Evolutionary conservation across 495 filamentous ascomycete species (phyloP).

Genomic region (Podospora pseudocomata): DNA sequence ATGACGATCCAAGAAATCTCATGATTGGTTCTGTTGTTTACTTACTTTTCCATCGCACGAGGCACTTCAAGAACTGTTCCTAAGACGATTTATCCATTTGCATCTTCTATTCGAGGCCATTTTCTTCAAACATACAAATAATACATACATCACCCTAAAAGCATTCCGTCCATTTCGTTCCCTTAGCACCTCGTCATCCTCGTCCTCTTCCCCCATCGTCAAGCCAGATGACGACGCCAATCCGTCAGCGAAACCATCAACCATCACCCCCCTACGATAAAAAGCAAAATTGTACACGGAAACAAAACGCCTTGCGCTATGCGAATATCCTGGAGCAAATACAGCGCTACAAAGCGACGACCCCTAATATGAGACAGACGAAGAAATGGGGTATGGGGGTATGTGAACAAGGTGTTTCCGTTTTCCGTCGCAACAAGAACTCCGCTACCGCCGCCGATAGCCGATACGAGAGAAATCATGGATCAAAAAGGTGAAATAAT

Average conservation of each 20-base stretch:
- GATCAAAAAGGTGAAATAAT: slow-evolving; percentile 1
- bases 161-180: background rate
- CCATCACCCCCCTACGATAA: background rate
- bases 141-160: slow-evolving; percentile 14
- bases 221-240: background rate
- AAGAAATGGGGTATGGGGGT: background rate
- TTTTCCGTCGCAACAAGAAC: background rate
- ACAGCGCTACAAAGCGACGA: slow-evolving; percentile 4
- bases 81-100: slow-evolving; percentile 1
- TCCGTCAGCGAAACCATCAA: background rate
- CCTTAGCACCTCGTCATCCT: background rate
- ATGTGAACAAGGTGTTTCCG: background rate
- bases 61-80: background rate
- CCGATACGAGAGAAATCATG: slow-evolving; percentile 1
- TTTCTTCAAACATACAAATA: background rate
- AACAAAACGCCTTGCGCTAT: slow-evolving; percentile 32
- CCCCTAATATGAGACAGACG: slow-evolving; percentile 2
- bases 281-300: slow-evolving; percentile 15
- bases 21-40: background rate
- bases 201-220: background rate
- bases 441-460: background rate
- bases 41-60: background rate
- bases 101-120: background rate
- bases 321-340: slow-evolving; percentile 24
- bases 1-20: background rate